Base-by-base conservation (phyloP, 164 flowering plant genomes). In the Cinnamomum chago region DNA sequence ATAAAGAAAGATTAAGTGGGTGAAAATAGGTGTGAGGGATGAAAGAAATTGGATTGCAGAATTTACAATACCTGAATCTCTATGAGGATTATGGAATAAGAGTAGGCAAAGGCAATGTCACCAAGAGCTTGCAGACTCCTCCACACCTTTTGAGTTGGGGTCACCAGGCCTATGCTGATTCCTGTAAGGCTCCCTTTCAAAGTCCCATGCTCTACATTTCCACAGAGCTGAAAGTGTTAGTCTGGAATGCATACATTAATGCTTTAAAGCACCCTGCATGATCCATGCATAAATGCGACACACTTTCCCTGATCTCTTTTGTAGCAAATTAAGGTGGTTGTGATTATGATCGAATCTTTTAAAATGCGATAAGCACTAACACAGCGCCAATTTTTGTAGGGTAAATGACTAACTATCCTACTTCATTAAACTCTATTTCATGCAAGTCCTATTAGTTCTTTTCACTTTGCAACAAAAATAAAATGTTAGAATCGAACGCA, bases 21-120 rank as follows among this genome's bases (percentile, higher is more conserved):
- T 30, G 35, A 30, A 30, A 64, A 64, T 17, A 24, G 4, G 28
- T 10, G 24, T 64, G 25, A 64, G 6, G 14, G 17, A n/a, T n/a
- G 25, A 25, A 25, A 22, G 15, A 24, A 24, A 64, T 4, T 64
- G n/a, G 22, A n/a, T 14, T 55, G 15, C 9, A 18, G 33, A 58
- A 11, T 71, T 24, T 5, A 3, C 17, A 58, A 25, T 62, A 81
- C 86, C 81, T 83, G 86, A 58, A 84, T 84, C 47, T 82, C 86
- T 12, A 84, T 78, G 58, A 84, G 86, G 73, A 84, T 73, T 52
- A 76, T 58, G 23, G 84, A 76, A 58, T 68, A 84, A 4, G 83
- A 78, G 65, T 84, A 84, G 52, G 86, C 84, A 60, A 84, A 84
- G 23, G 86, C 86, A 27, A 84, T 80, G 24, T 76, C 80, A 23